A percentile compares a stretch with the other conserved stretches of the same genome.
Evolutionary conservation across 441 rosid genomes (phyloP).

Genomic region (Omphalea diandra): DNA sequence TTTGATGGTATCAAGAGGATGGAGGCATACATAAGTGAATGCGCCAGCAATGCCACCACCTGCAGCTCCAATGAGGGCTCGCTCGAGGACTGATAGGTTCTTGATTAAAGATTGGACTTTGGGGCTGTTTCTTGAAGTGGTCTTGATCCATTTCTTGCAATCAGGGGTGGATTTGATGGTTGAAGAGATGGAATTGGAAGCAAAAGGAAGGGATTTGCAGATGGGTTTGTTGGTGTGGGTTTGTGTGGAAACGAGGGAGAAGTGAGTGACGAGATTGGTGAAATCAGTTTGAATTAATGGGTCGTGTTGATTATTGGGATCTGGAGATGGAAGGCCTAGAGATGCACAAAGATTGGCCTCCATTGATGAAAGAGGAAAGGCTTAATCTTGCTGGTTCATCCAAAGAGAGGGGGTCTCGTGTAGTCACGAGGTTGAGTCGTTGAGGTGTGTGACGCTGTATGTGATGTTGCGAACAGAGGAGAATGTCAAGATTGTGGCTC

Average conservation of each 20-base stretch:
- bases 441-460: too few relatives aligned
- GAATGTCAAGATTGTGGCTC: too few relatives aligned
- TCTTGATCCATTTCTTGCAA: conserved; percentile 47
- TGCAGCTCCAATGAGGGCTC: conserved; percentile 82
- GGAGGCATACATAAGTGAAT: conserved; percentile 82
- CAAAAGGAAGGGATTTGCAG: conserved; percentile 23
- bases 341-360: conserved; percentile 55
- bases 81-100: conserved; percentile 67
- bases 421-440: too few relatives aligned
- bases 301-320: conserved; percentile 21
- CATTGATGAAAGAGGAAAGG: conserved; percentile 29
- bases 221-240: conserved; percentile 19
- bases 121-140: conserved; percentile 47
- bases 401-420: not conserved
- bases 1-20: conserved; percentile 83
- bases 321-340: conserved; percentile 52
- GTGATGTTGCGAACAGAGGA: too few relatives aligned
- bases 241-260: conserved; percentile 32
- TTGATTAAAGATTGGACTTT: conserved; percentile 50
- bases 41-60: conserved; percentile 95
- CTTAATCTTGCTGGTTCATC: not conserved
- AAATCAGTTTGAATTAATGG: conserved; percentile 29
- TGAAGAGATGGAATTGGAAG: conserved; percentile 29
- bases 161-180: conserved; percentile 19
- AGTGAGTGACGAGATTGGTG: conserved; percentile 37